Evolutionary conservation across 441 rosid species (phyloP).

Genomic region (Pelargonium citronellum): DNA sequence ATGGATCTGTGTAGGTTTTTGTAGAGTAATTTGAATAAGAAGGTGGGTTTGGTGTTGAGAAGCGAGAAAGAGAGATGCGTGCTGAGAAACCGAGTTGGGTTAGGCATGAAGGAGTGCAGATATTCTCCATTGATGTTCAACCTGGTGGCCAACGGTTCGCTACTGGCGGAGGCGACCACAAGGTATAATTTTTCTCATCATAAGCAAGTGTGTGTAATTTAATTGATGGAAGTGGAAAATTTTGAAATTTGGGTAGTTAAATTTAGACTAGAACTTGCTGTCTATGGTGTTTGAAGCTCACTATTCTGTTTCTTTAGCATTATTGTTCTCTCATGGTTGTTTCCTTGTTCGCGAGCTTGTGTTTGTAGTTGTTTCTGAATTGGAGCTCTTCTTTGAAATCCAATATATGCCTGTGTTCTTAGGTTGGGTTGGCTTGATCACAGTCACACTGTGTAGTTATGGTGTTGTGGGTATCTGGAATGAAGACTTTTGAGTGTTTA

Average conservation of each 20-base stretch:
- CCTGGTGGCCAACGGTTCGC: constrained; percentile 92
- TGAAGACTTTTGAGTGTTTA: no score
- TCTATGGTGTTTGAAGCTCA: background rate
- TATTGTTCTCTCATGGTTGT: background rate
- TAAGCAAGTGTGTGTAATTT: background rate
- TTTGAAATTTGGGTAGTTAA: background rate
- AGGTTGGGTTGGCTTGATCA: background rate
- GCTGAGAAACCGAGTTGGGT: constrained; percentile 98
- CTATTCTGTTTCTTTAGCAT: background rate
- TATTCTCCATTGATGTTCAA: constrained; percentile 92
- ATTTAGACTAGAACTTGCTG: background rate
- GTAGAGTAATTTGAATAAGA: background rate
- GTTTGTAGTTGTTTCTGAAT: no score
- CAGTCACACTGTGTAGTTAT: background rate
- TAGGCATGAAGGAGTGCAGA: constrained; percentile 91
- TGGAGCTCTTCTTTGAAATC: no score
- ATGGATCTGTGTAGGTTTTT: background rate
- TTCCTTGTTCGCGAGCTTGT: background rate
- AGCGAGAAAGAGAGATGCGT: constrained; percentile 47
- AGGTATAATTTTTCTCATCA: constrained; percentile 38
- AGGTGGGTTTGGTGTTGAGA: background rate
- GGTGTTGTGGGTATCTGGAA: background rate
- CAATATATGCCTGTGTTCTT: no score
- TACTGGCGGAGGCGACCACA: constrained; percentile 98
- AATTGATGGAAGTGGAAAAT: no score